phyloP scores from a whole-genome alignment of 176 grass and related monocot species.

The Bolboschoenus planiculmis region DNA sequence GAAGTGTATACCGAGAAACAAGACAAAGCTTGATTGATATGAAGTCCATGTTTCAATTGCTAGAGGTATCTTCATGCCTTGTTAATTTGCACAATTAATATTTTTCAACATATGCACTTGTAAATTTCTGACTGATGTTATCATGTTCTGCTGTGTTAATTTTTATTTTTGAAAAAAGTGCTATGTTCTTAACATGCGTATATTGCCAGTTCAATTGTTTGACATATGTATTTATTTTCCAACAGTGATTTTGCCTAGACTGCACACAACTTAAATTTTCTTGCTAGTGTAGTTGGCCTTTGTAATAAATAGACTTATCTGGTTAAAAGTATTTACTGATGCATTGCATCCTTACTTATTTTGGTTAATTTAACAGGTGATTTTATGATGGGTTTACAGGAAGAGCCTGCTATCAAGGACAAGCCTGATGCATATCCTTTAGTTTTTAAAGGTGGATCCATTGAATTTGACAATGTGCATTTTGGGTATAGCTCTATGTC shows the following conservation, averaged over 20 bases:
- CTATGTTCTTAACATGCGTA: background rate
- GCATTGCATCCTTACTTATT: slow-evolving; percentile 34
- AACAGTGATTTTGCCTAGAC: background rate
- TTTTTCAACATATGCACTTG: background rate
- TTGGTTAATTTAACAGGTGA: slow-evolving; percentile 19
- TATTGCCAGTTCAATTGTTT: background rate
- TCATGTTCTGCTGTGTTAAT: background rate
- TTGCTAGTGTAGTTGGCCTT: background rate
- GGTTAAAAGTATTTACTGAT: background rate
- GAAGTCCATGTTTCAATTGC: slow-evolving; percentile 97
- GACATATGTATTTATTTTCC: background rate
- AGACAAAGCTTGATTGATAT: slow-evolving; percentile 98
- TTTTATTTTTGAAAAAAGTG: too few relatives aligned
- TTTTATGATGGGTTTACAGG: slow-evolving; percentile 51
- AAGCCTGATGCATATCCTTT: slow-evolving; percentile 64
- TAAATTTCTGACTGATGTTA: background rate
- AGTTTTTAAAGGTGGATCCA: slow-evolving; percentile 70
- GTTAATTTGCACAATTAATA: background rate
- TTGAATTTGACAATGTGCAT: slow-evolving; percentile 86
- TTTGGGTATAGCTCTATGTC: slow-evolving; percentile 60
- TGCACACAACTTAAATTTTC: background rate
- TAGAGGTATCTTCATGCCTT: slow-evolving; percentile 44
- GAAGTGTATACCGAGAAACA: slow-evolving; percentile 95
- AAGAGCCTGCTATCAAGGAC: slow-evolving; percentile 82
- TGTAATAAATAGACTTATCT: background rate